Evolutionary conservation across 768 basidiomycete species (phyloP).

Genomic region (Suillus discolor): DNA sequence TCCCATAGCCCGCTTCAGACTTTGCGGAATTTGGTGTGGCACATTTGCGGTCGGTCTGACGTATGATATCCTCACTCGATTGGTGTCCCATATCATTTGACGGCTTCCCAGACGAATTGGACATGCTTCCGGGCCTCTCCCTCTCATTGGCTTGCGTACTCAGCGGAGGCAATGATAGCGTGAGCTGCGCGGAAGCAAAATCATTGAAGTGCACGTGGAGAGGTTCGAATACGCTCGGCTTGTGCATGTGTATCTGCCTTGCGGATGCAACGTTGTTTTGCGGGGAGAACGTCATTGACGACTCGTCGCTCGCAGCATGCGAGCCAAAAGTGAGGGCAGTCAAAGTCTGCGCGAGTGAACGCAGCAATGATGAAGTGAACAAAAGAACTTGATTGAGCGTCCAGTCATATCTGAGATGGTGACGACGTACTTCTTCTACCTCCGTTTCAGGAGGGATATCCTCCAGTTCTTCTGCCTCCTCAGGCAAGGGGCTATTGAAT

Average conservation of each 20-base stretch:
- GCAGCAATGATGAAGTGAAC: slow-evolving; percentile 6
- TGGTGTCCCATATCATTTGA: slow-evolving; percentile 18
- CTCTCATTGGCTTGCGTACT: background rate
- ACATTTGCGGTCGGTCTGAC: slow-evolving; percentile 10
- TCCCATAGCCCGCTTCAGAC: slow-evolving; percentile 28
- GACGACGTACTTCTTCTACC: slow-evolving; percentile 32
- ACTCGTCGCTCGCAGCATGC: slow-evolving; percentile 46
- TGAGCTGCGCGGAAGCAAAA: slow-evolving; percentile 32
- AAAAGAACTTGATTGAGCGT: background rate
- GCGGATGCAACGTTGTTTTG: slow-evolving; percentile 20
- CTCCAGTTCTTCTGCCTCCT: slow-evolving; percentile 53
- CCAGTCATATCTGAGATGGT: background rate
- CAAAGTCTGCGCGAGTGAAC: slow-evolving; percentile 18
- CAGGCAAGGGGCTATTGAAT: slow-evolving; percentile 61
- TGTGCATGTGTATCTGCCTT: slow-evolving; percentile 28
- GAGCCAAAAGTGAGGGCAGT: slow-evolving; percentile 41
- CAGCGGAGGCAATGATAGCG: slow-evolving; percentile 27
- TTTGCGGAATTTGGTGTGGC: slow-evolving; percentile 18
- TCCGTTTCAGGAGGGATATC: slow-evolving; percentile 19
- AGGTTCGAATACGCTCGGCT: slow-evolving; percentile 30
- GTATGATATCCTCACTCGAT: slow-evolving; percentile 26
- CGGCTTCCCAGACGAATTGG: slow-evolving; percentile 7
- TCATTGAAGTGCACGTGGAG: slow-evolving; percentile 34
- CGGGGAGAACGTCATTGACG: slow-evolving; percentile 34
- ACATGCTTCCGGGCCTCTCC: background rate